A percentile compares a stretch with the other conserved stretches of the same genome.
Conservation (phyloP, 768 basidiomycete genomes). For the Dacryopinax primogenitus region DNA sequence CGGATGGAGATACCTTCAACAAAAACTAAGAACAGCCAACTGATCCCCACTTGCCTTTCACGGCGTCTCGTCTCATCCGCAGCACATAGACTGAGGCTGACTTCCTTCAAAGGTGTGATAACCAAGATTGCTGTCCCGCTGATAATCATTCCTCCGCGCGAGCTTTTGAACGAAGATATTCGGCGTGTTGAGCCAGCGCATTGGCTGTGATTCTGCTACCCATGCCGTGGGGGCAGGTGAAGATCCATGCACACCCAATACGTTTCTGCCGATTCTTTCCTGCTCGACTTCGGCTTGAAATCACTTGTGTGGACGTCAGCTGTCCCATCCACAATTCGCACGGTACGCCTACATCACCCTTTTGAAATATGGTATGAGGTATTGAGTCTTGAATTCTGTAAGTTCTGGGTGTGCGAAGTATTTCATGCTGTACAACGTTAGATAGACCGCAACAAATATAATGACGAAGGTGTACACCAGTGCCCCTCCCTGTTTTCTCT, state of each 20-base stretch:
- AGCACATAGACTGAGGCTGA: too few relatives aligned
- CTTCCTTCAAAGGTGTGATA: too few relatives aligned
- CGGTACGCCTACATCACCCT: slow-evolving; percentile 37
- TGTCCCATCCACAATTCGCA: background rate
- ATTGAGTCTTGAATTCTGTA: slow-evolving; percentile 47
- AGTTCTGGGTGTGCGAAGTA: slow-evolving; percentile 67
- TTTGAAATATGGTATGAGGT: slow-evolving; percentile 50
- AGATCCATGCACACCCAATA: slow-evolving; percentile 79
- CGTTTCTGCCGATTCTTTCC: slow-evolving; percentile 63
- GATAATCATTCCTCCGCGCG: too few relatives aligned
- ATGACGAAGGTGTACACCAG: slow-evolving; percentile 38
- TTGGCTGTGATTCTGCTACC: background rate
- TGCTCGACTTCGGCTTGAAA: slow-evolving; percentile 71
- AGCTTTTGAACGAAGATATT: too few relatives aligned
- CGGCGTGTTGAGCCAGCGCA: too few relatives aligned
- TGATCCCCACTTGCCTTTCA: background rate
- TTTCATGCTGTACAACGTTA: slow-evolving; percentile 47
- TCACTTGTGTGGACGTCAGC: background rate
- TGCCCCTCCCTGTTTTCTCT: slow-evolving; percentile 37
- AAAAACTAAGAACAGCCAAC: slow-evolving; percentile 9
- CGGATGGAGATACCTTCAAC: slow-evolving; percentile 39
- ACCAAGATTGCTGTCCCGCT: background rate
- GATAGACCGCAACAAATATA: slow-evolving; percentile 12
- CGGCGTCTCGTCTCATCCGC: background rate
- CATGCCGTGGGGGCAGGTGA: slow-evolving; percentile 13